Base-by-base conservation (phyloP, 305 asterid species). In the Striga hermonthica region DNA sequence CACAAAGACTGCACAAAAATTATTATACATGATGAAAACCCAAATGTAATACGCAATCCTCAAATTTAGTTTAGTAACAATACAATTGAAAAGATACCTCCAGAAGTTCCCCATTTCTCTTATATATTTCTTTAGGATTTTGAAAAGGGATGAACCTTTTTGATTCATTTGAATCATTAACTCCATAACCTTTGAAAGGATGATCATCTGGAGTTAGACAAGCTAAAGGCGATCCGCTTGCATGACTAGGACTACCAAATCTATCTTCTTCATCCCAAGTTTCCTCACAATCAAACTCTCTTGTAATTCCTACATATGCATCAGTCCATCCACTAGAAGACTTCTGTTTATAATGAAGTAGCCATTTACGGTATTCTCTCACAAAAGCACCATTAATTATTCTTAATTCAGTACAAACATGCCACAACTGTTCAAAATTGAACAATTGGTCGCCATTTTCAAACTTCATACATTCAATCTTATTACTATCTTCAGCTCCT, bases 101-200 rank as follows among this genome's bases (percentile, higher is more conserved):
- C 69, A 94, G 75, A 66, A 90, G 98, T 76, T 94, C 99, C 54
- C 99, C 99, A 70, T 81, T 84, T 82, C 95, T 86, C 78, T 77
- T 88, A 75, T 78, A 78, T 71, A 88, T 74, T 76, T 90, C 98
- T 77, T 68, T 83, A 53, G 98, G 91, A 75, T 69, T 83, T 70
- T 77, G 78, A 67, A 90, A 94, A 55, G 99, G 96, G 69, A 78
- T 68, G 73, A 76, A 72, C 74, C 72, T 86, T 70, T 79, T 81
- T 60, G 74, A 50, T 67, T 74, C 75, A 60, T 57, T 37, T 57
- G 78, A 35, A 74, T 74, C 86, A 65, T 84, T 81, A 68, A 78
- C 80, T 68, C 85, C 82, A 28, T 75, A 80, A 80, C 80, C 78
- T 80, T 82, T 76, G 73, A 93, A 86, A 76, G 95, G 95, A 84